Base-by-base conservation (phyloP, 2,329 filamentous ascomycete genomes). In the Colletotrichum sp. region DNA sequence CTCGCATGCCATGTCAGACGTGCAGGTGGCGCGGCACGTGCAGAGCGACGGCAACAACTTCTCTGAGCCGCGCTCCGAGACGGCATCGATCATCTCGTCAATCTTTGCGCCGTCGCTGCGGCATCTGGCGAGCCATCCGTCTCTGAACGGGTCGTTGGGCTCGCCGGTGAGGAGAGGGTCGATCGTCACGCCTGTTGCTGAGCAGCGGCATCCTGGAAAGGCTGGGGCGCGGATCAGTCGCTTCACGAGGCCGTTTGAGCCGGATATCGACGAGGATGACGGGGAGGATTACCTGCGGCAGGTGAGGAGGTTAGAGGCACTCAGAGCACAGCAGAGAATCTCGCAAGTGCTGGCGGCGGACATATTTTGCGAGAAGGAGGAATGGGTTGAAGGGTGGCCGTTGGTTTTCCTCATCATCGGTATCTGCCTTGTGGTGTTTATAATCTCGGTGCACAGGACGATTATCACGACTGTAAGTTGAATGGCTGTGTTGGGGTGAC, bases 161-260 rank as follows among this genome's bases (percentile, higher is more conserved):
- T 36, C 9, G 2, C 7, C 22, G 2, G 25, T 48, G 22, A 55
- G 48, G 22, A 36, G 58, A 27, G 39, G 22, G 1, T 62, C 67
- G 16, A 22, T 52, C 8, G 18, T 62, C 7, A 76, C 65, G 9
- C 70, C 75, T 10, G 34, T 75, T 8, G 52, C 67, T 39, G 71
- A 78, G 66, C 75, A 77, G 55, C 48, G 75, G 3, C 71, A 71
- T 9, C 64, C 71, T 22, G 75, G 76, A 22, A 71, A 76, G 69
- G 68, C 68, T 16, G 58, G 74, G 1, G 68, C 34, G 5, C 15
- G 81, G 0, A 74, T 76, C 8, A 76, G 74, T 43, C 74, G 74
- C n/a, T 76, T 74, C 60, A 70, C 74, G 7, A 62, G 66, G 5
- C 74, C 71, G 1, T 75, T 62, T 36, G 74, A 76, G 32, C 71